Evolutionary conservation across 75 land plant species (phyloP), one percentile per base, ranked within the genome.

Genomic region (Pinus taeda): DNA sequence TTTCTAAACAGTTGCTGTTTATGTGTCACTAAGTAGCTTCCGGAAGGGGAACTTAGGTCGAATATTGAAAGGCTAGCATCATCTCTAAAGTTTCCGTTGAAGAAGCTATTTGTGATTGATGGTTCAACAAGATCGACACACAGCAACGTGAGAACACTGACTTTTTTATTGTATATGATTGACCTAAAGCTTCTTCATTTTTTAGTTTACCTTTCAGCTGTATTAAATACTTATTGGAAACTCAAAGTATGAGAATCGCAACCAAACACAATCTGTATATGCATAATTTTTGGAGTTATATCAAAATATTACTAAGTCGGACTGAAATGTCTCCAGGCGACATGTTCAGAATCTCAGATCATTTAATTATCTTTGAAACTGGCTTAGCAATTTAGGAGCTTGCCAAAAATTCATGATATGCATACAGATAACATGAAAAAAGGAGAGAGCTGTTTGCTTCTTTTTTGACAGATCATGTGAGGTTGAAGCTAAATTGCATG

Each of bases 1-100:
- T n/a, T 42, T 8, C 11, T 37, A 30, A 36, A 42, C 49, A 39
- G 74, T 4, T 71, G 58, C 8, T 58, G 66, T 59, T 63, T 45
- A 53, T 45, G 36, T 74, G 4, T 18, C 78, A 17, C 59, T 57
- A 57, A 58, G 55, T 71, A 96, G 98, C 26, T 26, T 26, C 26
- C 26, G 26, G 26, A 26, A 26, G 26, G 26, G 26, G 26, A 26
- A 26, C 26, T 26, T 26, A 26, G 26, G 26, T 26, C 0, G 26
- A 26, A 26, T 26, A 26, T 26, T 26, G 26, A 26, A 26, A 26
- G 26, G 26, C 26, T 26, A 26, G 26, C 26, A 26, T 26, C 26
- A 26, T 26, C 26, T 26, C 26, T 26, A 26, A 26, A 26, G 26
- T 26, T 26, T 26, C 26, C 26, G 26, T 26, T 26, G 26, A 26